Conservation (phyloP, 2,329 filamentous ascomycete species). For the Helicocarpus griseus region DNA sequence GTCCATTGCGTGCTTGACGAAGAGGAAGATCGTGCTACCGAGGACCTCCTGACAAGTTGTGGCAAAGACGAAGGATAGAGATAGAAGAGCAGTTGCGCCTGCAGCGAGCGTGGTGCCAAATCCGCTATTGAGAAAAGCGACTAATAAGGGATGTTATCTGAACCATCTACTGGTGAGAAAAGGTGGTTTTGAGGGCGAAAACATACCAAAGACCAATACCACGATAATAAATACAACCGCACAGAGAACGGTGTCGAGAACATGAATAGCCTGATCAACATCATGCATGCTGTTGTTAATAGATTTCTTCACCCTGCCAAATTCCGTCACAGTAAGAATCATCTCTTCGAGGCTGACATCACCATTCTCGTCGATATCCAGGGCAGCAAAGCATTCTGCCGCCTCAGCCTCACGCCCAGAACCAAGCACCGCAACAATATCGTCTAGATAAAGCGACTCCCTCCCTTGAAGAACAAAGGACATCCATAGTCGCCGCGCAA, state of each 20-base stretch:
- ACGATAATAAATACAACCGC: conserved; percentile 71
- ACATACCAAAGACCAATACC: conserved; percentile 70
- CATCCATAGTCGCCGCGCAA: conserved; percentile 95
- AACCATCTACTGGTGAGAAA: conserved; percentile 11
- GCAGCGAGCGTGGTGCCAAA: conserved; percentile 81
- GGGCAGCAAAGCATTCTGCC: conserved; percentile 68
- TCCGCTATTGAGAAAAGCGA: conserved; percentile 79
- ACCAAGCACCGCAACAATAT: conserved; percentile 81
- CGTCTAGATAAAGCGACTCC: conserved; percentile 67
- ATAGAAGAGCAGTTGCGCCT: conserved; percentile 83
- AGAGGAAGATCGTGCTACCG: conserved; percentile 97
- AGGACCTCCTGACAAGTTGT: conserved; percentile 88
- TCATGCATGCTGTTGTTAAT: conserved; percentile 94
- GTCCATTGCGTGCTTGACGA: conserved; percentile 97
- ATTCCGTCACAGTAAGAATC: conserved; percentile 75
- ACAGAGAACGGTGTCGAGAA: conserved; percentile 77
- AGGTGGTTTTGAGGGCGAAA: conserved; percentile 4
- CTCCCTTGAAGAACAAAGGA: conserved; percentile 88
- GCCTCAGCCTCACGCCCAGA: conserved; percentile 63
- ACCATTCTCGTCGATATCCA: conserved; percentile 83
- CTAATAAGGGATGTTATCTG: conserved; percentile 29
- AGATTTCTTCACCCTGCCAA: conserved; percentile 76
- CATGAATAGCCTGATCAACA: conserved; percentile 85
- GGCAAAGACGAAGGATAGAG: conserved; percentile 93
- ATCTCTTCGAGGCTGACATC: conserved; percentile 95